These are phyloP conservation scores for Boletus tomentosulus DNA, from an alignment of 768 basidiomycete species.

Conservation along the genomic window DNA sequence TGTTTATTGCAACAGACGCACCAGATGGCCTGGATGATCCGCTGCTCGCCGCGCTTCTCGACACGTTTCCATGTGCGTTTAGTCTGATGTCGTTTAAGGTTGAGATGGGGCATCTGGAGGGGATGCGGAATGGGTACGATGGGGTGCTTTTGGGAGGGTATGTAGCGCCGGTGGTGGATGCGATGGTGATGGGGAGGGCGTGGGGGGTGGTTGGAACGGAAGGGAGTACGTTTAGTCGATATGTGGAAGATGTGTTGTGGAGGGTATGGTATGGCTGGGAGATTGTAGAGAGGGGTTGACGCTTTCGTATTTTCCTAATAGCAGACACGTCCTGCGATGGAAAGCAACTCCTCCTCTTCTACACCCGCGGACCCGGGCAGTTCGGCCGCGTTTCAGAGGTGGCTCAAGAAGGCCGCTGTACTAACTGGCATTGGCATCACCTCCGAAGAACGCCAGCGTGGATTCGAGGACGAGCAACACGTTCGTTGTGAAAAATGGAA, in stretches of 20 bases:
- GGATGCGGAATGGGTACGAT: conserved; percentile 44
- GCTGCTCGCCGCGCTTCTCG: conserved; percentile 41
- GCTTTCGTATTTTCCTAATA: conserved; percentile 7
- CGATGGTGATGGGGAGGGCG: conserved; percentile 60
- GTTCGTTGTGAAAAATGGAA: conserved; percentile 67
- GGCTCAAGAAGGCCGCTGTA: conserved; percentile 45
- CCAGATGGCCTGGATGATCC: conserved; percentile 37
- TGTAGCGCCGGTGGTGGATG: conserved; percentile 65
- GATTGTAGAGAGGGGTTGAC: conserved; percentile 47
- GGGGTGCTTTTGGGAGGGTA: conserved; percentile 43
- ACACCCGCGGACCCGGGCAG: conserved; percentile 20
- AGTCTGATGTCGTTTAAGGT: conserved; percentile 49
- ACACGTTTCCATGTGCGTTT: conserved; percentile 62
- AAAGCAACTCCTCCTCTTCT: conserved; percentile 19
- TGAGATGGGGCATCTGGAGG: conserved; percentile 29
- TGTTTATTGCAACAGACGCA: conserved; percentile 67
- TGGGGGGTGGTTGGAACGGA: conserved; percentile 61
- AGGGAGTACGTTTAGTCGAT: conserved; percentile 72
- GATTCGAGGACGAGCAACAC: conserved; percentile 35
- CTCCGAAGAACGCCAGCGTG: conserved; percentile 38
- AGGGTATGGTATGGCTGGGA: conserved; percentile 48
- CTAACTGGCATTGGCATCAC: conserved; percentile 51
- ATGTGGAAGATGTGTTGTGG: conserved; percentile 67
- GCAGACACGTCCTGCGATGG: conserved; percentile 23
- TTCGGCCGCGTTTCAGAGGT: conserved; percentile 41